Conservation (phyloP, 768 basidiomycete species). For the Amylocystis lapponica region DNA sequence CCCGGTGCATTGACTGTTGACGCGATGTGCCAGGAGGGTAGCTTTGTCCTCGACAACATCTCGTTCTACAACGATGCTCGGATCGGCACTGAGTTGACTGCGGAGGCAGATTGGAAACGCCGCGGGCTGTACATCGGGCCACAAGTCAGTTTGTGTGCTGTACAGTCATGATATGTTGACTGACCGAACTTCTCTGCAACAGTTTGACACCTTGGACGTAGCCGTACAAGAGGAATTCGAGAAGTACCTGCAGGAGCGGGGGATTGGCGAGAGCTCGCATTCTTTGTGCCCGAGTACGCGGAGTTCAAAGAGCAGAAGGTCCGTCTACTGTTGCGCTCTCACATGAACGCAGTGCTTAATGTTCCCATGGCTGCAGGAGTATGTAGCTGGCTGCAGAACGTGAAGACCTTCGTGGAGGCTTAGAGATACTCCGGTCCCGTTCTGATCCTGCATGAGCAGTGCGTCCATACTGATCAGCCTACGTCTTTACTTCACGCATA, state of each 20-base stretch:
- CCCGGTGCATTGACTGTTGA: conserved; percentile 76
- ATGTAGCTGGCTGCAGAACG: conserved; percentile 83
- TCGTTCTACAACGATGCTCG: conserved; percentile 74
- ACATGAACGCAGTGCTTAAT: not conserved
- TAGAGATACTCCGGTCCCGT: conserved; percentile 5
- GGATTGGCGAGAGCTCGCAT: conserved; percentile 76
- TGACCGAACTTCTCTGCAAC: conserved; percentile 4
- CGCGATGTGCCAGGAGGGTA: conserved; percentile 70
- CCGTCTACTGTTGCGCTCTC: conserved; percentile 14
- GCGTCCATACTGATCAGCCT: too few species aligned
- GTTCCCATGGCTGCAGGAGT: conserved; percentile 54
- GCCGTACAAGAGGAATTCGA: conserved; percentile 89
- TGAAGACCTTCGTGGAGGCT: conserved; percentile 75
- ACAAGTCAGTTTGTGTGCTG: conserved; percentile 41
- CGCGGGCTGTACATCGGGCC: conserved; percentile 92
- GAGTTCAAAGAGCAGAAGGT: conserved; percentile 94
- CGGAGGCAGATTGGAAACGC: conserved; percentile 92
- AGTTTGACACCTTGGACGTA: conserved; percentile 90
- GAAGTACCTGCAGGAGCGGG: conserved; percentile 83
- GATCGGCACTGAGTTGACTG: conserved; percentile 69
- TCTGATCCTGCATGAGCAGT: too few species aligned
- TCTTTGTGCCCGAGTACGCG: conserved; percentile 86
- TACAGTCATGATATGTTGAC: not conserved
- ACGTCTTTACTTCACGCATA: not conserved
- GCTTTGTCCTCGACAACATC: conserved; percentile 85